Evolutionary conservation across 208 protist genomes (phyloP), one percentile per base, ranked within the genome.

Genomic region (Leishmania lainsoni): DNA sequence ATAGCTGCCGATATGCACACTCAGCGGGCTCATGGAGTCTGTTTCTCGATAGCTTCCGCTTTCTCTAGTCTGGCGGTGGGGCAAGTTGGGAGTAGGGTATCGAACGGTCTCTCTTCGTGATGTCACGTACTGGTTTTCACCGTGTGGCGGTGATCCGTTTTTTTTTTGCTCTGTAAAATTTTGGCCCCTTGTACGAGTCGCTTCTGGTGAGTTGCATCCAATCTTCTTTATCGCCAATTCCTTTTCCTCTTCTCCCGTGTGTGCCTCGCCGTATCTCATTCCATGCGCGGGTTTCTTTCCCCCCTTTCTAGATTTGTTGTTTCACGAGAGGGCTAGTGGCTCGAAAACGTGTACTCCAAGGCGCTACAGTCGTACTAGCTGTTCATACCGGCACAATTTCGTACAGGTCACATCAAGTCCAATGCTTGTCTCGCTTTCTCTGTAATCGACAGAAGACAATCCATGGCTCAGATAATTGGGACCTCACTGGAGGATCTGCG

Each of bases 381-480:
- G 69, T 29, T 10, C 45, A 73, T 73, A 26, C 45, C 45, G 45
- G 45, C 22, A 29, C 69, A 73, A 2, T 8, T 4, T 51, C n/a
- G 39, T 26, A 32, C 20, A 54, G 26, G 20, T 54, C 9, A 52
- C 69, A 54, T 26, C 22, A 54, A 73, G 69, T 3, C n/a, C 26
- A 73, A 73, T 1, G 20, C 69, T 26, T 54, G 69, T 29, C 9
- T 52, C 20, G 45, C 26, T 17, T 76, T 61, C 32, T 58, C 20
- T 58, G 6, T 58, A 16, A 9, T 22, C 26, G 29, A 63, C 42
- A 22, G 10, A 3, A 76, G 29, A 54, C 45, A 49, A 77, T 26
- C 5, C 3, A 93, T 92, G 88, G 88, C 86, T 9, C 81, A 78
- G 35, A 92, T 96, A 74, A 88, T 96, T 42, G 87, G 79, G 8